Evolutionary conservation across 345 rosid species (phyloP), one percentile per base, ranked within the genome.

Genomic region (Brassica carinata): DNA sequence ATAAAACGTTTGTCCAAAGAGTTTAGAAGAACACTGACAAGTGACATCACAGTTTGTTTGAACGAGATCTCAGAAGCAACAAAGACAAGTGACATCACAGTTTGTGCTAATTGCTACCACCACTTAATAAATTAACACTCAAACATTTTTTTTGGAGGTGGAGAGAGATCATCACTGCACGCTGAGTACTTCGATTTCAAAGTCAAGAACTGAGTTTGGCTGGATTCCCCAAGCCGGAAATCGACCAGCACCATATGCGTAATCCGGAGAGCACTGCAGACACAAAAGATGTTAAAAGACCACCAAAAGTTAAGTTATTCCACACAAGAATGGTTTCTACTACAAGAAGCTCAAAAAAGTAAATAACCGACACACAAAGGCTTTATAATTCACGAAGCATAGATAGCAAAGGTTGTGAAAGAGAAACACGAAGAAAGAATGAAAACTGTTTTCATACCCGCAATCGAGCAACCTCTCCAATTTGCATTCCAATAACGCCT

Each of bases 401-500:
- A 43, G 51, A 43, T 8, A 8, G 43, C n/a, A 78, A 6, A 64
- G 71, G 58, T 64, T 27, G 1, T 27, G 2, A 14, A 73, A 63
- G 61, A 62, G 15, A 3, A 61, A 17, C 17, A 67, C 6, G 5
- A 17, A 63, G 14, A 64, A 29, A 64, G 17, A 64, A 30, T 18
- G 5, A 31, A 64, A 63, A 63, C 7, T 15, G 18, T 8, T 27
- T 61, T 62, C 4, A 43, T 43, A 11, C 13, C 51, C 14, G n/a
- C 38, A 93, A 87, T 67, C 94, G 97, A 85, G 99, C 98, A 72
- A 85, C 87, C 82, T 95, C 99, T 81, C 98, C 99, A 57, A 91
- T 76, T 84, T 93, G 97, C 99, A 95, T 95, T 74, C 91, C 98
- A 77, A 90, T 6, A 75, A 95, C 99, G 67, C 99, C 99, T 89